Evolutionary conservation across 352 stramenopile species (phyloP), one percentile per base, ranked within the genome.

Genomic region (Plasmopara viticola): DNA sequence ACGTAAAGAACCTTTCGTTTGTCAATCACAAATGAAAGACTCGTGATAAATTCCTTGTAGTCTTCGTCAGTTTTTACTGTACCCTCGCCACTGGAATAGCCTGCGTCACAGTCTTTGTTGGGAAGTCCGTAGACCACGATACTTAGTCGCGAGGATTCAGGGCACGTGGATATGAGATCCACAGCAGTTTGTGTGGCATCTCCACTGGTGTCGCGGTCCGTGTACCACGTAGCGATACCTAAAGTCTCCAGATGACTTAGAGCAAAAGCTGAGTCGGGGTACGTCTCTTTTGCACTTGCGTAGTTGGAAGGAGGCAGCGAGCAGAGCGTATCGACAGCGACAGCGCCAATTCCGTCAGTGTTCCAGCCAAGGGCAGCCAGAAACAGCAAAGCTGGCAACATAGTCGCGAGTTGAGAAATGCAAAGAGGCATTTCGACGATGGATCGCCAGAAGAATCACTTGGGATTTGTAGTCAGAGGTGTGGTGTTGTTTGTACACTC

Each of bases 81-180:
- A 28, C 63, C 57, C 6, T 65, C 49, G 1, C 53, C 60, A 25
- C 56, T 56, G 17, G 75, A 88, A 49, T 78, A 81, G 10, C 64
- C 67, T 0, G 71, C 74, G 6, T 73, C 64, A 48, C 80, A 90
- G 68, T 90, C 80, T 46, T 90, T 90, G 53, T 85, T 84, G 3
- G 80, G 77, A 28, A 90, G 61, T 28, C 80, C 80, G 58, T 88
- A 90, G 20, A 90, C 67, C 6, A 88, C 73, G 31, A 87, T 54
- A 29, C 47, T 84, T 25, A 86, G 45, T 29, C 74, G 64, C 34
- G 70, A 76, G 3, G 63, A 65, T 12, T 66, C 53, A 0, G 56
- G 41, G 20, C 75, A 86, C 28, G 52, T 43, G 15, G 47, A 28
- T 9, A 82, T 52, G 29, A 86, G 61, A 29, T 70, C 48, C 44